Conservation (phyloP, 2,329 filamentous ascomycete species). For the Colletotrichum gloeosporioides region DNA sequence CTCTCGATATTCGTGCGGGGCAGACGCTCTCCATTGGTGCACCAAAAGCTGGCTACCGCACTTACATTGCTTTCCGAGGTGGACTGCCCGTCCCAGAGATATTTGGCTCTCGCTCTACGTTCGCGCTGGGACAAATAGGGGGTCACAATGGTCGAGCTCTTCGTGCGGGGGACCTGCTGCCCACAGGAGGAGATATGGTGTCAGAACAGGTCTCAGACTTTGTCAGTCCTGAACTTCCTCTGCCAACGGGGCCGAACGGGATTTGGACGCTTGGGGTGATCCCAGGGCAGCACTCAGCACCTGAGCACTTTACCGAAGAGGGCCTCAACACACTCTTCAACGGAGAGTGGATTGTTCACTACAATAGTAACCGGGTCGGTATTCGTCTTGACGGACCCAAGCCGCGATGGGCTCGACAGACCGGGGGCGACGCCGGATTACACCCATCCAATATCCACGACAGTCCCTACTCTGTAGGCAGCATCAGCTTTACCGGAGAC, state of each 20-base stretch:
- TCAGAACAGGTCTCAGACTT: neutral
- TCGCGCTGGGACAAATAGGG: constrained; percentile 37
- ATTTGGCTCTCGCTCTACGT: constrained; percentile 36
- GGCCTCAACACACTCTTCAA: constrained; percentile 35
- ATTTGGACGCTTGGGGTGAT: constrained; percentile 37
- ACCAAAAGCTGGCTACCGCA: constrained; percentile 33
- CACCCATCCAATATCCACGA: constrained; percentile 49
- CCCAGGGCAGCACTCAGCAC: constrained; percentile 43
- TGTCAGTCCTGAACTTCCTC: constrained; percentile 15
- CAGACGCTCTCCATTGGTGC: constrained; percentile 31
- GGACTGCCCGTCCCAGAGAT: constrained; percentile 38
- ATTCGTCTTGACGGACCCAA: constrained; percentile 42
- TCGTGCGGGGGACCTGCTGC: constrained; percentile 32
- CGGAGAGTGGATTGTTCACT: constrained; percentile 40
- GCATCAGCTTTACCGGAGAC: constrained; percentile 48
- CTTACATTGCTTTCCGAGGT: constrained; percentile 39
- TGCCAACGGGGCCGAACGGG: constrained; percentile 29
- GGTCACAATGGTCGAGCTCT: constrained; percentile 38
- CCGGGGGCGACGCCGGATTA: constrained; percentile 41
- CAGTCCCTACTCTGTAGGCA: constrained; percentile 43
- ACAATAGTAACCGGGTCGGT: constrained; percentile 46
- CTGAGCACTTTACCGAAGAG: constrained; percentile 39
- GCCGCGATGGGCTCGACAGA: constrained; percentile 40
- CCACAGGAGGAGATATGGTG: constrained; percentile 15
- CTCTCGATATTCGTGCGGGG: constrained; percentile 26